Conservation (phyloP, 2,329 filamentous ascomycete species). For the Blastomyces parvus region DNA sequence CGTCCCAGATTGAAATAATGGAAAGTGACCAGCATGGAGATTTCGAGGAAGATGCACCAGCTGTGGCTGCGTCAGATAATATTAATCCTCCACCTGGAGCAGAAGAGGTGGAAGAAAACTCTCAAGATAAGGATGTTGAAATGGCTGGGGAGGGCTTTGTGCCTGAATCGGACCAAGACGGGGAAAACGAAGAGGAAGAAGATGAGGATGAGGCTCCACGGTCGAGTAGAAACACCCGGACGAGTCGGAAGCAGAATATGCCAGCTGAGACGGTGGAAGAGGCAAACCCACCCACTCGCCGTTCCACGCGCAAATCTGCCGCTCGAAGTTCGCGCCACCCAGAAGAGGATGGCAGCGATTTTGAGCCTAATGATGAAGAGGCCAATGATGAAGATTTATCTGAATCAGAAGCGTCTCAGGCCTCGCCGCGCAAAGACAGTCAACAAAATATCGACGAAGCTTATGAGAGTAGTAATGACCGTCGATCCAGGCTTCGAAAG, state of each 20-base stretch:
- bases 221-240: conserved; percentile 32
- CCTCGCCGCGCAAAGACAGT: conserved; percentile 33
- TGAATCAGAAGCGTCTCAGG: conserved; percentile 41
- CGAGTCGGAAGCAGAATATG: conserved; percentile 19
- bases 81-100: conserved; percentile 7
- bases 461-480: conserved; percentile 39
- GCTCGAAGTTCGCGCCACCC: conserved; percentile 37
- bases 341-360: conserved; percentile 52
- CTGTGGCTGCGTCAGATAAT: conserved; percentile 15
- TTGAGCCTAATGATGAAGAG: conserved; percentile 48
- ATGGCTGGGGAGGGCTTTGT: conserved; percentile 31
- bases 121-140: conserved; percentile 26
- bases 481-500: conserved; percentile 45
- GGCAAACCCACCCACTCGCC: conserved; percentile 26
- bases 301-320: conserved; percentile 33
- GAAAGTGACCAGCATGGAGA: conserved; percentile 33
- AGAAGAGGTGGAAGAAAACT: conserved; percentile 17
- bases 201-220: conserved; percentile 45
- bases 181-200: conserved; percentile 42
- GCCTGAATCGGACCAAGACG: conserved; percentile 35
- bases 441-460: conserved; percentile 38
- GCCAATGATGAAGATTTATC: conserved; percentile 44
- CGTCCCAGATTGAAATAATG: conserved; percentile 33
- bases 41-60: conserved; percentile 26
- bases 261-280: conserved; percentile 25